Evolutionary conservation across 2,329 filamentous ascomycete species (phyloP), one percentile per base, ranked within the genome.

Genomic region (Alternaria ventricosa): DNA sequence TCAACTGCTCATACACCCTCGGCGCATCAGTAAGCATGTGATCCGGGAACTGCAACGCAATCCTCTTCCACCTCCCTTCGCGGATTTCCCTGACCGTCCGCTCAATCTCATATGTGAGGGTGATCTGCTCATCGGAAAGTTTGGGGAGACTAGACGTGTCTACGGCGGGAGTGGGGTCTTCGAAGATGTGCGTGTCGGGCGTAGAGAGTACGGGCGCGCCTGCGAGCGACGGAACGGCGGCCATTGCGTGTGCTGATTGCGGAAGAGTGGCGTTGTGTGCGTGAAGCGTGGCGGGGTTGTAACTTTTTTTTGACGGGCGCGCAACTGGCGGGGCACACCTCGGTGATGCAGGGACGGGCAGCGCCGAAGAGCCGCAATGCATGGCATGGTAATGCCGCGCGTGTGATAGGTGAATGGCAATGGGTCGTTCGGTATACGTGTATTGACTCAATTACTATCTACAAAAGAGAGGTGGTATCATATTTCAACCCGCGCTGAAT

Each of bases 31-130:
- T 85, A 1, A 99, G 87, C 93, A 98, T 97, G 27, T 90, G 86
- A 81, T 99, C 96, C 0, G 96, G 95, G 71, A 99, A 98, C 77
- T 99, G 96, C n/a, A 99, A 83, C 1, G 94, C 96, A 30, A 99
- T 87, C 55, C 91, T 87, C 66, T 82, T 87, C 87, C 93, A 97
- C 78, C 85, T 85, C 46, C 89, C 91, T 6, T 84, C 80, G n/a
- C 85, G 84, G 50, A 99, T 91, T 79, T 97, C 92, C 36, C 82
- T 80, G 53, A 93, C 87, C 0, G 96, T 97, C 60, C 92, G 87
- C 63, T 87, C 85, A 69, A 97, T 90, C 80, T 99, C 96, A 83
- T 98, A 99, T 53, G 92, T 90, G 44, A 89, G 82, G 59, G 84
- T 83, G 28, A 98, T 84, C 75, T 94, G 91, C 75, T 92, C 88